Conservation (phyloP, 1,139 yeast species). For the Candida sp. region DNA sequence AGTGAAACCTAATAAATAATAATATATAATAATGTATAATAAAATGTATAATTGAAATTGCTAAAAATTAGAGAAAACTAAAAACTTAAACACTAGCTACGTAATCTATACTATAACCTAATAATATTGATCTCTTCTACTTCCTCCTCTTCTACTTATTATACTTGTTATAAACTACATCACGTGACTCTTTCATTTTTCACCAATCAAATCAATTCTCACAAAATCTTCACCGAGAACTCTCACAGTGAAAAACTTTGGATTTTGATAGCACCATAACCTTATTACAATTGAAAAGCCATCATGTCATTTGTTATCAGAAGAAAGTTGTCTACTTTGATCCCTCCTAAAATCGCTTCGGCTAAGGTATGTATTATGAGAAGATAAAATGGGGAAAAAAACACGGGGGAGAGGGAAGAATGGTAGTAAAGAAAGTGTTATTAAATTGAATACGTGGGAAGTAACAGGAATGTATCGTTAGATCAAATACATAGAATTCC, state of each 20-base stretch:
- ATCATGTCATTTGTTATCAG: conserved; percentile 80
- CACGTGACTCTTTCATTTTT: background rate
- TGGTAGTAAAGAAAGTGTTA: background rate
- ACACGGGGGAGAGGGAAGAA: background rate
- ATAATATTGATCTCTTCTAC: no score
- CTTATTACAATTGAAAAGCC: no score
- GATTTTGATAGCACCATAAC: no score
- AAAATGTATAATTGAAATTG: no score
- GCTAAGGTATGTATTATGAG: conserved; percentile 64
- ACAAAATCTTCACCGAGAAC: background rate
- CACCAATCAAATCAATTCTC: background rate
- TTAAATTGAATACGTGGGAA: no score
- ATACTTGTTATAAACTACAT: background rate
- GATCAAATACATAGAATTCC: no score
- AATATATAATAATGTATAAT: background rate
- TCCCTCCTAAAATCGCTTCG: conserved; percentile 99
- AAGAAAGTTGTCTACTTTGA: conserved; percentile 93
- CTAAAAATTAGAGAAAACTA: no score
- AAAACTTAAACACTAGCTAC: no score
- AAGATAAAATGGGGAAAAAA: background rate
- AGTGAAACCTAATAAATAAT: conserved; percentile 30
- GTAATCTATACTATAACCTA: no score
- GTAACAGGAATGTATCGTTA: no score
- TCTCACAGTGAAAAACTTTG: background rate
- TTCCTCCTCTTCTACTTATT: background rate